phyloP scores from a whole-genome alignment of 139 green algal genomes.

The Chlamydomonas eustigma region DNA sequence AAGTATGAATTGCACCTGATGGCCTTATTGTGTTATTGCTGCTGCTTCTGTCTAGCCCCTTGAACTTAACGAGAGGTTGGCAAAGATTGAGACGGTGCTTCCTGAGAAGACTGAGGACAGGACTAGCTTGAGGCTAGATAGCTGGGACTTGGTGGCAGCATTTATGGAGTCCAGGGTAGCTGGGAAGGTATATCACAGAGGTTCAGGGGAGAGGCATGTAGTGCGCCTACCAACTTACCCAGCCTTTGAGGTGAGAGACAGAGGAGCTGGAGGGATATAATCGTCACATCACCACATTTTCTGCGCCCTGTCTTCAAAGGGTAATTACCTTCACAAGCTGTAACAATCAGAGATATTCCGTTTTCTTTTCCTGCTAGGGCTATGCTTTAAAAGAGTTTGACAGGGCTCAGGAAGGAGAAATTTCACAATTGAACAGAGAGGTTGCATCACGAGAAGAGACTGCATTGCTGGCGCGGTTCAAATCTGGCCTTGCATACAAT shows the following conservation, averaged over 20 bases:
- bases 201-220: constrained; percentile 42
- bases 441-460: constrained; percentile 24
- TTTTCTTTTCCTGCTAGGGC: constrained; percentile 21
- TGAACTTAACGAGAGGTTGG: too few species aligned
- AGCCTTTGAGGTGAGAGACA: constrained; percentile 31
- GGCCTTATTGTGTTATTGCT: too few species aligned
- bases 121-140: too few species aligned
- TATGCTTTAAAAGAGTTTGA: constrained; percentile 38
- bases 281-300: too few species aligned
- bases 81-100: too few species aligned
- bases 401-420: constrained; percentile 28
- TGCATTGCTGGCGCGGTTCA: constrained; percentile 33
- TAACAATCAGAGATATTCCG: not conserved
- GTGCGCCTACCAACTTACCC: constrained; percentile 39
- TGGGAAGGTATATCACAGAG: constrained; percentile 37
- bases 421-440: constrained; percentile 28
- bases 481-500: constrained; percentile 40
- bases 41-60: too few species aligned
- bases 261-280: not conserved
- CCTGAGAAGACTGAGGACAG: too few species aligned
- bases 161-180: constrained; percentile 34
- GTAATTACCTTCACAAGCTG: too few species aligned
- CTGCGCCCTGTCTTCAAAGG: too few species aligned
- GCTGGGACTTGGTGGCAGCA: constrained; percentile 36
- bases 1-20: too few species aligned